phyloP scores from a whole-genome alignment of 148 eudicot species.

The Tetragonia tetragonoides region DNA sequence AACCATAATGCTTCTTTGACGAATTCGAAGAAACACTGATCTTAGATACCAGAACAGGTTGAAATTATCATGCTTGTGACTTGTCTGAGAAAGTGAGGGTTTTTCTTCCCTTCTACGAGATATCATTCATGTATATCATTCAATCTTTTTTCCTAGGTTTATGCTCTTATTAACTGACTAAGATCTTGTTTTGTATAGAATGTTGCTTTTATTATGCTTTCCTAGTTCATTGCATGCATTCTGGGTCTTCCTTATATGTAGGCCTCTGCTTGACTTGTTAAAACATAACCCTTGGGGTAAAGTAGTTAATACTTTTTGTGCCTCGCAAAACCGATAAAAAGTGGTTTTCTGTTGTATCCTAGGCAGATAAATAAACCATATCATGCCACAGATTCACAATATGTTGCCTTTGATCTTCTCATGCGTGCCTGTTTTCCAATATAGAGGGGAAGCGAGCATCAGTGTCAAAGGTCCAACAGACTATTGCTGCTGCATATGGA shows the following conservation, averaged over 20 bases:
- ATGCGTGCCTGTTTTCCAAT: conserved; percentile 4
- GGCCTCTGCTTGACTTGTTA: neutral
- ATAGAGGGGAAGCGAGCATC: conserved; percentile 67
- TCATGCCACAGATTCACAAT: neutral
- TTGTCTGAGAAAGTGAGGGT: neutral
- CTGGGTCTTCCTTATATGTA: neutral
- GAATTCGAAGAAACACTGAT: too few relatives aligned
- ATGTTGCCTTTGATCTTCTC: neutral
- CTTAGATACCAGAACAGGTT: neutral
- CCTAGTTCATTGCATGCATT: neutral
- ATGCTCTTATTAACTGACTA: too few relatives aligned
- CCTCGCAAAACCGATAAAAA: neutral
- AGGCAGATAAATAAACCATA: neutral
- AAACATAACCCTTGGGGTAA: neutral
- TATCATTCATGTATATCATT: too few relatives aligned
- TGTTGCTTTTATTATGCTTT: neutral
- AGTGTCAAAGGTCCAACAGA: conserved; percentile 61
- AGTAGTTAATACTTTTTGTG: neutral
- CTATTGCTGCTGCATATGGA: conserved; percentile 56
- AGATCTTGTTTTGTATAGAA: too few relatives aligned
- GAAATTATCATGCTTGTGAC: neutral
- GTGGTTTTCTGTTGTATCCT: neutral
- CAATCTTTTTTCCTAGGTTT: too few relatives aligned
- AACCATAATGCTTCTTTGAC: too few relatives aligned
- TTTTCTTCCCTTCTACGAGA: neutral